These are phyloP conservation scores for Ogataea methanolica DNA, from an alignment of 805 yeast genomes.

Conservation along the genomic window DNA sequence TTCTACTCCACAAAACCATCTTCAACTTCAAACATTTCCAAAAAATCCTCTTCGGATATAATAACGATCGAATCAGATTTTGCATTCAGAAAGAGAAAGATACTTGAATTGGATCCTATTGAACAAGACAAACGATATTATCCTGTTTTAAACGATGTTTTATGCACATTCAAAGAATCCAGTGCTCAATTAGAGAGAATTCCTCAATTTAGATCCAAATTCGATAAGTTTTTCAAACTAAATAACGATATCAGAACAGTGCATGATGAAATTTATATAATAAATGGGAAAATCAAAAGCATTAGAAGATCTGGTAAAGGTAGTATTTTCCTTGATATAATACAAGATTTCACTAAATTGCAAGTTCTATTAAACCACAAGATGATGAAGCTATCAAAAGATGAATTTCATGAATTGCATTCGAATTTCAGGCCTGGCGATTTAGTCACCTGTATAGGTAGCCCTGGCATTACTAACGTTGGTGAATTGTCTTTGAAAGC, in stretches of 20 bases:
- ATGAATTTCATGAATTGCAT: slow-evolving; percentile 38
- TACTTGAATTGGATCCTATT: slow-evolving; percentile 5
- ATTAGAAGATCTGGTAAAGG: slow-evolving; percentile 67
- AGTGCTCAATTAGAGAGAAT: slow-evolving; percentile 27
- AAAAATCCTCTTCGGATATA: background rate
- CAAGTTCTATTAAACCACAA: slow-evolving; percentile 62
- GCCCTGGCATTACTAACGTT: slow-evolving; percentile 68
- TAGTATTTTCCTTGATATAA: slow-evolving; percentile 62
- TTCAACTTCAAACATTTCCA: background rate
- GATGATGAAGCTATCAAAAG: slow-evolving; percentile 36
- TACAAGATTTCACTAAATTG: slow-evolving; percentile 52
- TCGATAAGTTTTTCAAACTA: slow-evolving; percentile 17
- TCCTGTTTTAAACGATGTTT: slow-evolving; percentile 17
- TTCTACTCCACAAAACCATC: background rate
- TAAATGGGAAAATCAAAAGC: slow-evolving; percentile 55
- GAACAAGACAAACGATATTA: slow-evolving; percentile 24
- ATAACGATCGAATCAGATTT: slow-evolving; percentile 29
- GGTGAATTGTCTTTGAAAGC: slow-evolving; percentile 76
- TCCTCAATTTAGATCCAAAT: slow-evolving; percentile 35
- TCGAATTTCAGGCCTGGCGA: slow-evolving; percentile 65
- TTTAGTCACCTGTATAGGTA: slow-evolving; percentile 58
- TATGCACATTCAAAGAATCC: background rate
- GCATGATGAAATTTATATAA: slow-evolving; percentile 17
- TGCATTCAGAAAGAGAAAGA: slow-evolving; percentile 26
- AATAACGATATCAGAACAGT: slow-evolving; percentile 19